Evolutionary conservation across 179 eudicot species (phyloP).

Genomic region (Carnegiea gigantea): DNA sequence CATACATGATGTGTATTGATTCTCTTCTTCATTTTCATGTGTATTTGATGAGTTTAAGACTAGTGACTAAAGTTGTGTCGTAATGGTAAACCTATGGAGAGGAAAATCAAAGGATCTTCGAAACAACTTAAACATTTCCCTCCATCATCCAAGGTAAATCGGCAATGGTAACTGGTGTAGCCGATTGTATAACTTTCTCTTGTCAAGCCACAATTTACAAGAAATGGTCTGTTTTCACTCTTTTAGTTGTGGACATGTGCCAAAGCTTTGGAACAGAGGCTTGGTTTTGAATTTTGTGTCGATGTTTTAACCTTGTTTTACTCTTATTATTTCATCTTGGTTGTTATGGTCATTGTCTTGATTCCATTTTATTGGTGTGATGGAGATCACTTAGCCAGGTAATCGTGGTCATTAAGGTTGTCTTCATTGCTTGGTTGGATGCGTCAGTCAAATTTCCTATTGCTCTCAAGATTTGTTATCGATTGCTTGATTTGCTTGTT

Average conservation of each 20-base stretch:
- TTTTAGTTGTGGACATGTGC: background rate
- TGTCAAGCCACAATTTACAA: background rate
- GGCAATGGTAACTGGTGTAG: background rate
- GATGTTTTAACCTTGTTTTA: background rate
- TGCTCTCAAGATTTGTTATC: background rate
- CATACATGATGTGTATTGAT: background rate
- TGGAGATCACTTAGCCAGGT: background rate
- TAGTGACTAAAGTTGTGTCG: background rate
- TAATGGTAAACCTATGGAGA: background rate
- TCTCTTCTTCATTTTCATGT: background rate
- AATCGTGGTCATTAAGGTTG: background rate
- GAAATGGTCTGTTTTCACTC: too few species aligned
- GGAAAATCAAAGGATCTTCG: background rate
- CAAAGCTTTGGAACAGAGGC: background rate
- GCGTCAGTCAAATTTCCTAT: background rate
- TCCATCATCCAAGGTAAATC: background rate
- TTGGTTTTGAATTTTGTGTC: too few species aligned
- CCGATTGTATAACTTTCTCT: background rate
- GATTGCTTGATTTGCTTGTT: background rate
- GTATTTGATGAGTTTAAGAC: background rate
- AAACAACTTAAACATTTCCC: background rate
- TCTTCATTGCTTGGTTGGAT: background rate
- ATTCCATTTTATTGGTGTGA: background rate
- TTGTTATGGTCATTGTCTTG: background rate
- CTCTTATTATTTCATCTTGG: background rate